Evolutionary conservation across 2,329 filamentous ascomycete genomes (phyloP), one percentile per base, ranked within the genome.

Genomic region (Hymenoscyphus repandus): DNA sequence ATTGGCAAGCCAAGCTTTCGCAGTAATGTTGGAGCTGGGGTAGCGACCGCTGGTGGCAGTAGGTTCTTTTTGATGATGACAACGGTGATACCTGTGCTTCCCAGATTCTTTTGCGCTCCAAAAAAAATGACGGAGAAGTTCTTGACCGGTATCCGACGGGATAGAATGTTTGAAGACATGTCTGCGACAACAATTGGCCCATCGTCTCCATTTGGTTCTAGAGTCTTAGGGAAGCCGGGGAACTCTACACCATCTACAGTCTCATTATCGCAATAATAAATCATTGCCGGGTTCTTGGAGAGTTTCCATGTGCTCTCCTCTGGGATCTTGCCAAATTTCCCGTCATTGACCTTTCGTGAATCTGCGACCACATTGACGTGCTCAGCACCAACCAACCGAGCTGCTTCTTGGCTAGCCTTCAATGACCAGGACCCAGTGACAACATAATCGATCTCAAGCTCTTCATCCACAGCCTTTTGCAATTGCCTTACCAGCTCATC

Each of bases 211-310:
- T 69, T 69, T 10, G 78, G 70, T 44, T 80, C 78, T 20, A 95
- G 75, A 6, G 69, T 68, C 56, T 83, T 72, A 20, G 92, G 92
- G 64, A 87, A 85, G 3, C 62, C 70, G 5, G 86, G 89, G 61
- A 95, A 96, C 66, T 97, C 92, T 15, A 97, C 90, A 32, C 91
- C 91, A 63, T 96, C 90, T 5, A 95, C 89, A 0, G 90, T 96
- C 74, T 97, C 91, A 62, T 97, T 97, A 68, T 91, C 87, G 68
- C 92, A 65, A 68, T 83, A 91, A 70, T 96, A 97, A 1, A 92
- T 85, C 62, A 95, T 76, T 0, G 90, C 80, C 9, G 85, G 74
- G 34, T 80, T 74, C 58, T 81, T 74, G 37, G 82, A 86, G 6
- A 93, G 76, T 32, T 77, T 86, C 89, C 90, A 96, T 17, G 78